A percentile compares a stretch with the other conserved stretches of the same genome.
Evolutionary conservation across 495 filamentous ascomycete species (phyloP).

Genomic region (Neurospora intermedia): DNA sequence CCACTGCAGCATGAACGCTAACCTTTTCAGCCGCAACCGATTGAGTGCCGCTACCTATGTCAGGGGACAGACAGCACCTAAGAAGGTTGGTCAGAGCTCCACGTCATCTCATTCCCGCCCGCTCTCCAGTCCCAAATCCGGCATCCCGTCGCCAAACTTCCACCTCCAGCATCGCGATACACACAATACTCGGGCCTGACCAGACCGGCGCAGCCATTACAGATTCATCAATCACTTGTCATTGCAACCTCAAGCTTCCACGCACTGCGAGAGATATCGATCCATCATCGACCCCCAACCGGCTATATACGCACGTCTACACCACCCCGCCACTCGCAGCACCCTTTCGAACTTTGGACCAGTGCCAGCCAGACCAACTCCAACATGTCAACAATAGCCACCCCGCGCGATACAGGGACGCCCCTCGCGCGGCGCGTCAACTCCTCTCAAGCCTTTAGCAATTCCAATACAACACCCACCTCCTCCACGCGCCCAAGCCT

Average conservation of each 20-base stretch:
- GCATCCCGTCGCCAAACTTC: not conserved
- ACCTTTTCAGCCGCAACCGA: not conserved
- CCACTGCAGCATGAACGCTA: not conserved
- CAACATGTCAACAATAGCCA: slow-evolving; percentile 68
- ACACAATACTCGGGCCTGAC: not conserved
- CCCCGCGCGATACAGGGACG: slow-evolving; percentile 46
- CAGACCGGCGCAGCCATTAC: not conserved
- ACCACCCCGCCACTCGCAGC: not conserved
- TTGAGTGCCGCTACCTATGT: not conserved
- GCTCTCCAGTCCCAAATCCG: not conserved
- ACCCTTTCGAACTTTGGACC: not conserved
- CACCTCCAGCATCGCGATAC: not conserved
- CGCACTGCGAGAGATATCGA: not conserved
- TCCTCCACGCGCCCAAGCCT: slow-evolving; percentile 67
- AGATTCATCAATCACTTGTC: not conserved
- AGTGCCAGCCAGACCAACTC: not conserved
- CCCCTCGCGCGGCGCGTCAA: slow-evolving; percentile 28
- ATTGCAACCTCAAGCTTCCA: not conserved
- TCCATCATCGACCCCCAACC: not conserved
- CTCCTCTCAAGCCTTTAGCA: slow-evolving; percentile 27
- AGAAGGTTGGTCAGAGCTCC: not conserved
- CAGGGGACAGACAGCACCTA: not conserved
- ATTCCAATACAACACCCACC: slow-evolving; percentile 37
- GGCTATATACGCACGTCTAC: not conserved
- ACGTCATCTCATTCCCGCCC: not conserved